A percentile compares a stretch with the other conserved stretches of the same genome.
These are phyloP conservation scores for Mycena olivaceomarginata DNA, from an alignment of 768 basidiomycete species.

Conservation along the genomic window DNA sequence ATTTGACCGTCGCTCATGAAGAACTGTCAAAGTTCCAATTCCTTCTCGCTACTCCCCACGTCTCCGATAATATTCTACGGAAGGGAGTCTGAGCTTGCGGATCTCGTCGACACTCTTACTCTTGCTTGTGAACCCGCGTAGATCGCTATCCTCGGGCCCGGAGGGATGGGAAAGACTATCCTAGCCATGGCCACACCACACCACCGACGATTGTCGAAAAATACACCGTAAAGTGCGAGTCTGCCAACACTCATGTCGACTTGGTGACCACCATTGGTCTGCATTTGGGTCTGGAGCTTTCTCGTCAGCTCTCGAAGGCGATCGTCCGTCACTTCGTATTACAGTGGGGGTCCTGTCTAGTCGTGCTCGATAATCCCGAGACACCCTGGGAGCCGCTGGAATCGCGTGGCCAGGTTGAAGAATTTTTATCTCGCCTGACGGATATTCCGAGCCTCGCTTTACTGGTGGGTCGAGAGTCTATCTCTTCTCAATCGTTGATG, in stretches of 20 bases:
- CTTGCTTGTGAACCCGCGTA: background rate
- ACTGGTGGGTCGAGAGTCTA: background rate
- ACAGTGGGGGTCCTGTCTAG: background rate
- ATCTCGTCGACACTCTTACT: background rate
- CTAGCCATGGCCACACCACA: constrained; percentile 14
- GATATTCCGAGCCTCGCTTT: background rate
- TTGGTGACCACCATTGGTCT: constrained; percentile 9
- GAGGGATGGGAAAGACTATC: constrained; percentile 15
- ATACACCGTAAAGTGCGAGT: constrained; percentile 24
- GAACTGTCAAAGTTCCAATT: background rate
- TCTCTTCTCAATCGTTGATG: background rate
- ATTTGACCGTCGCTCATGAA: background rate
- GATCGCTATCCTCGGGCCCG: background rate
- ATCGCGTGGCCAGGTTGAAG: background rate
- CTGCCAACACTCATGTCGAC: background rate
- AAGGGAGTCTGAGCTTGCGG: background rate
- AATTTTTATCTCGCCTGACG: background rate
- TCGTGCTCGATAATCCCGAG: background rate
- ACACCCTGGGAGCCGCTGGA: background rate
- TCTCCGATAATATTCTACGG: background rate
- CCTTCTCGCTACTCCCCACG: background rate
- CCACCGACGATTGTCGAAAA: background rate
- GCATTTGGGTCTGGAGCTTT: background rate
- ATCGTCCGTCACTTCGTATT: background rate
- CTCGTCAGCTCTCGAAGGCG: background rate